Conservation (phyloP, 2,329 filamentous ascomycete genomes). For the Shiraia sp. region DNA sequence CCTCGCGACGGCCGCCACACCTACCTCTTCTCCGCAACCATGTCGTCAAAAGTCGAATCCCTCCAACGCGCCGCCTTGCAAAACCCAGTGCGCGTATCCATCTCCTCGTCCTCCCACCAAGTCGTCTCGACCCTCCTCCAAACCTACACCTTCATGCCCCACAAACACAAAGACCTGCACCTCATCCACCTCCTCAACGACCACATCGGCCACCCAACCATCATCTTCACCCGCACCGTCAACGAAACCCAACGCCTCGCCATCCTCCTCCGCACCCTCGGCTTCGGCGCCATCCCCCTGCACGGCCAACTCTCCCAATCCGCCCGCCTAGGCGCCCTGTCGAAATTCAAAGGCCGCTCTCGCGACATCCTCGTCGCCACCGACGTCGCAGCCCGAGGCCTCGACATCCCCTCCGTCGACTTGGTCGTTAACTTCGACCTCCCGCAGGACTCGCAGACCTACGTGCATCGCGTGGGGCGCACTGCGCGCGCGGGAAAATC, state of each 20-base stretch:
- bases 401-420: constrained; percentile 92
- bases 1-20: constrained; percentile 67
- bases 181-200: constrained; percentile 86
- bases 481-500: constrained; percentile 86
- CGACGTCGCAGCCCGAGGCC: constrained; percentile 88
- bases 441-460: constrained; percentile 84
- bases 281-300: constrained; percentile 87
- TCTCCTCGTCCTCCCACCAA: constrained; percentile 83
- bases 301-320: constrained; percentile 92
- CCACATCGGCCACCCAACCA: constrained; percentile 80
- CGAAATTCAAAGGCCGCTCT: constrained; percentile 83
- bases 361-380: constrained; percentile 89
- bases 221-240: constrained; percentile 91
- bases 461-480: constrained; percentile 85
- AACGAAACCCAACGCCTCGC: constrained; percentile 86
- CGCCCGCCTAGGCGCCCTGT: constrained; percentile 80
- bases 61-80: constrained; percentile 86
- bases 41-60: constrained; percentile 90
- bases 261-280: constrained; percentile 79
- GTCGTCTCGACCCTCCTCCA: constrained; percentile 89
- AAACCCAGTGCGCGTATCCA: constrained; percentile 80
- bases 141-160: constrained; percentile 78
- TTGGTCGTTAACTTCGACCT: constrained; percentile 85
- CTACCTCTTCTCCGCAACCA: constrained; percentile 85
- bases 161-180: constrained; percentile 83